Base-by-base conservation (phyloP, 176 grass and related monocot species). In the Oryza longistaminata region DNA sequence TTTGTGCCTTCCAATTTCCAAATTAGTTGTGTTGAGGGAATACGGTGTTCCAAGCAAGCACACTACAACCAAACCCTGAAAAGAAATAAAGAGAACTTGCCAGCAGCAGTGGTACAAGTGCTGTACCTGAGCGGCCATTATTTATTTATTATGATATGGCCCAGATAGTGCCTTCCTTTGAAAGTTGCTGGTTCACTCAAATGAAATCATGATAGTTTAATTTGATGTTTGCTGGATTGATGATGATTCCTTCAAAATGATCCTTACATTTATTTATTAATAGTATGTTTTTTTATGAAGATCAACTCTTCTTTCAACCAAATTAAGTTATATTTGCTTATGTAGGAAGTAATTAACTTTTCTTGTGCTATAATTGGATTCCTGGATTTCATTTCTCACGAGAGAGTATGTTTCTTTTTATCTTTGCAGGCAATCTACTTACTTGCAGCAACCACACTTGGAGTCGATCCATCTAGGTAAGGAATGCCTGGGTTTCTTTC, bases 381-480 rank as follows among this genome's bases (percentile, higher is more conserved):
- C 46, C 42, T 40, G 15, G 50, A 86, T 77, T 67, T 34, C 33
- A 21, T 69, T 24, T 66, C 69, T 19, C 17, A 8, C 7, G 2
- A 31, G 29, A 31, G 29, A 52, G 72, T 24, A 73, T 67, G 29
- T 37, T 85, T 88, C 19, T 79, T 73, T 83, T 55, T 0, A 48
- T 48, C 0, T 78, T 81, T 74, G 44, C 89, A 98, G 96, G 96
- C 96, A 39, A 98, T 98, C 71, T 98, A 98, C 81, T 79, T 95
- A 70, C 87, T 98, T 89, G 96, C 96, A 27, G 91, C 91, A 78
- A 84, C 88, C 85, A 95, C 93, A 75, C 86, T 98, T 50, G 93
- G 88, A 90, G 90, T 98, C 34, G 86, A 95, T 82, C 93, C 93
- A 82, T 86, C 90, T 53, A 92, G 93, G 96, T 98, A 95, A 48